Evolutionary conservation across 768 basidiomycete genomes (phyloP), one percentile per base, ranked within the genome.

Genomic region (Pisolithus marmoratus): DNA sequence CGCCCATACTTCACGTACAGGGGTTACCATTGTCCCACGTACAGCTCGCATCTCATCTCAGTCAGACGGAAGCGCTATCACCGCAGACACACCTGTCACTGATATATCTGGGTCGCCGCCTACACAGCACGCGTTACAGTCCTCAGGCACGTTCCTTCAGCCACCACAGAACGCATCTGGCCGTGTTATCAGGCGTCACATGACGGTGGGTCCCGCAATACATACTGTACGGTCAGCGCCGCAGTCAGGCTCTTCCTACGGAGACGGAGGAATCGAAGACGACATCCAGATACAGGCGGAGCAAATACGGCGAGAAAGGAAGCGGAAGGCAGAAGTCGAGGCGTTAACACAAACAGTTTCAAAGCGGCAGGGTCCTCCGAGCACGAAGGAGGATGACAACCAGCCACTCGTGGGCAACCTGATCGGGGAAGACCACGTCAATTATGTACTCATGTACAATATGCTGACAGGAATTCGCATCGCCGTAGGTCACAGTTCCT

Each of bases 401-500:
- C 71, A 66, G 49, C 85, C 86, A 4, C 71, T 94, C 12, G 90
- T 97, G 0, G 96, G 96, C 1, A 98, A 98, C 67, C 72, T 98
- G 58, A 96, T 99, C 57, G 91, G 93, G n/a, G 94, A 97, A 67
- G 95, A 84, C 62, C 96, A 99, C 70, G 94, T 88, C 68, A 99
- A 99, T 74, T 99, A 97, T 60, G 90, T 98, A 53, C 73, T 99
- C 63, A 98, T 98, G 96, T 99, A 98, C 74, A 98, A 99, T 74
- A 99, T 99, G 96, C 77, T 99, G 62, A 99, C 96, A 4, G 96
- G 96, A 5, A 99, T 99, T 55, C 82, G 96, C 38, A 93, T 94
- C 59, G 94, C 86, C 26, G 94, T 92, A 60, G 64, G 87, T 76
- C 12, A 22, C 17, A 20, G 56, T 29, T 41, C 27, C 54, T 22